Evolutionary conservation across 1,284 basidiomycete species (phyloP).

Genomic region (Ustilago nuda): DNA sequence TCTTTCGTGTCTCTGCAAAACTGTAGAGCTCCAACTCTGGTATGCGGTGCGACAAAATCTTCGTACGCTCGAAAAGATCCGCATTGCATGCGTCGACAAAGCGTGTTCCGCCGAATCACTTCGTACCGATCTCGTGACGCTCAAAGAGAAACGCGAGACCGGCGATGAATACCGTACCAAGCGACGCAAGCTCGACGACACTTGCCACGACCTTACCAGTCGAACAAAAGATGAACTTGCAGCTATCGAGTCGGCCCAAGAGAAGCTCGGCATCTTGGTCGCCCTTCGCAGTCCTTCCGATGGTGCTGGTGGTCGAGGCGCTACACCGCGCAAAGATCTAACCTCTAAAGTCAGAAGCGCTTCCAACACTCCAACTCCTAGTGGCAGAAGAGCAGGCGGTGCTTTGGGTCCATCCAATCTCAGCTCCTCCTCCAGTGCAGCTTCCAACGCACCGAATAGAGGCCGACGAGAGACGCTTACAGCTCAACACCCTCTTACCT

Average conservation of each 20-base stretch:
- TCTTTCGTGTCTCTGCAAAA: background rate
- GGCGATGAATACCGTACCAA: slow-evolving; percentile 54
- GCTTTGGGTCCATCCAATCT: slow-evolving; percentile 30
- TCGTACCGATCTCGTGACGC: slow-evolving; percentile 32
- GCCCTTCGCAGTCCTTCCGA: slow-evolving; percentile 54
- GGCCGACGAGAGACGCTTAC: slow-evolving; percentile 34
- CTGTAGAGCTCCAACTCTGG: slow-evolving; percentile 65
- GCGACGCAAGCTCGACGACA: slow-evolving; percentile 43
- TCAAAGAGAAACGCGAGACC: slow-evolving; percentile 42
- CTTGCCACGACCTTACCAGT: slow-evolving; percentile 43
- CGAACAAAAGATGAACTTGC: slow-evolving; percentile 54
- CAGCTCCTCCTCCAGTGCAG: slow-evolving; percentile 17
- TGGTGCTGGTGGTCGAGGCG: slow-evolving; percentile 18
- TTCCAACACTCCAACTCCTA: slow-evolving; percentile 34
- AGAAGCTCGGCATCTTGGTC: slow-evolving; percentile 58
- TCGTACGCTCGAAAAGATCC: slow-evolving; percentile 57
- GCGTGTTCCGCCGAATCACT: slow-evolving; percentile 28
- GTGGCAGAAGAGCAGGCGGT: slow-evolving; percentile 19
- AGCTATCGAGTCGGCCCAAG: slow-evolving; percentile 57
- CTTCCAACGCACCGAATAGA: slow-evolving; percentile 11
- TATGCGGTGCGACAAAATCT: slow-evolving; percentile 59
- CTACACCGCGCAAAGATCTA: slow-evolving; percentile 45
- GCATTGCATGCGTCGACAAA: slow-evolving; percentile 47
- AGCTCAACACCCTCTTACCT: slow-evolving; percentile 42
- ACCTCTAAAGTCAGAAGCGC: slow-evolving; percentile 24